Evolutionary conservation across 192 early-diverging fungal genomes (phyloP).

Genomic region (Spinellus fusiger): DNA sequence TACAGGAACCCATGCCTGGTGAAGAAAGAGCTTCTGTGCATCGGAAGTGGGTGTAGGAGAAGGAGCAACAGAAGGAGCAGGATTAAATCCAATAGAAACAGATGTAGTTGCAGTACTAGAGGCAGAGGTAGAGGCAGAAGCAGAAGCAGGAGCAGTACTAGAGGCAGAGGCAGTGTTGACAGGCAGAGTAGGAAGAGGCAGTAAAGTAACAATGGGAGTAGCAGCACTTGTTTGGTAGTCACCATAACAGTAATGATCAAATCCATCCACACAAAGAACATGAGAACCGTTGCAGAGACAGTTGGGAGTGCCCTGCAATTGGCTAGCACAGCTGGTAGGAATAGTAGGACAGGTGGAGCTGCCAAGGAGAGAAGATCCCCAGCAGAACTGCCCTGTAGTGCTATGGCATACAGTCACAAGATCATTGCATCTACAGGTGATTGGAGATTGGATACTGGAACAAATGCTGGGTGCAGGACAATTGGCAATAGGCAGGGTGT

Average conservation of each 20-base stretch:
- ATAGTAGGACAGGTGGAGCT: constrained; percentile 13
- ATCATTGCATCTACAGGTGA: constrained; percentile 19
- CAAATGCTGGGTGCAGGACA: constrained; percentile 11
- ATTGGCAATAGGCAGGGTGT: constrained; percentile 6
- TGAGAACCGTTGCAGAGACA: constrained; percentile 16
- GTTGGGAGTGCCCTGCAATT: constrained; percentile 3
- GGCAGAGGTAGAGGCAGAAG: neutral
- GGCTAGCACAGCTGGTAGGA: constrained; percentile 1
- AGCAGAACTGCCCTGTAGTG: constrained; percentile 11
- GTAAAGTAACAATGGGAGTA: neutral
- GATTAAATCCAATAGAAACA: neutral
- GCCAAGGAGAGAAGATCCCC: constrained; percentile 13
- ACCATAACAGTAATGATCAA: constrained; percentile 21
- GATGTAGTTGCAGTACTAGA: neutral
- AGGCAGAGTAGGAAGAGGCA: neutral
- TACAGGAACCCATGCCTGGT: neutral
- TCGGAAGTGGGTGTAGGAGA: neutral
- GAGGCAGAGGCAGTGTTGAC: constrained; percentile 1
- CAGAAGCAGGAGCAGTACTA: constrained; percentile 4
- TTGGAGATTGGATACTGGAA: neutral
- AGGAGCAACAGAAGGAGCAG: neutral
- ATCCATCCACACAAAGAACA: constrained; percentile 23
- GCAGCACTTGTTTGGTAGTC: neutral
- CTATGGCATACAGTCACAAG: constrained; percentile 14
- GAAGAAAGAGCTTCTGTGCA: neutral